Percentiles rank a stretch among this genome's conserved stretches.
Evolutionary conservation across 345 rosid species (phyloP).

Genomic region (Microthlaspi erraticum): DNA sequence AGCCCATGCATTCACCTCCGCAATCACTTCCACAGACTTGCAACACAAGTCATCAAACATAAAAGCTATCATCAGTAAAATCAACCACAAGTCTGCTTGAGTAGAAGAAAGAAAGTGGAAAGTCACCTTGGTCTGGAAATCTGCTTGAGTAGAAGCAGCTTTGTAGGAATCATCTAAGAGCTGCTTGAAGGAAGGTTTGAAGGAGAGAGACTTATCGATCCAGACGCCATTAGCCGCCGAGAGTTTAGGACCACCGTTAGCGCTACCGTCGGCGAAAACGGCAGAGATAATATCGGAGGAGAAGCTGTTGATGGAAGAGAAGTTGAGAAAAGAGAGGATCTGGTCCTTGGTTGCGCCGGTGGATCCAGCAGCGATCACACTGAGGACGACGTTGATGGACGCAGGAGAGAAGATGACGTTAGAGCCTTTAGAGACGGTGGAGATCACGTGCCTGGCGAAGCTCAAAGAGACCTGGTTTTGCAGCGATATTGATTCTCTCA

Average conservation of each 20-base stretch:
- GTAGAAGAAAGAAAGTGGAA: too few species aligned
- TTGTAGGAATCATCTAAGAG: constrained; percentile 59
- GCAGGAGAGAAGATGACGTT: constrained; percentile 81
- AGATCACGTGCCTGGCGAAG: constrained; percentile 55
- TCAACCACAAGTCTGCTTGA: too few species aligned
- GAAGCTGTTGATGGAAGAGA: constrained; percentile 66
- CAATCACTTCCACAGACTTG: constrained; percentile 59
- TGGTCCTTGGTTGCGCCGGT: constrained; percentile 66
- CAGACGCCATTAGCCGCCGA: constrained; percentile 70
- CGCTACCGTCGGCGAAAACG: constrained; percentile 71
- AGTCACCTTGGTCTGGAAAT: constrained; percentile 83
- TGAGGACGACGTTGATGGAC: constrained; percentile 70
- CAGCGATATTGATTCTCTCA: constrained; percentile 53
- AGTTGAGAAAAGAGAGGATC: constrained; percentile 75
- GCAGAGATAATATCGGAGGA: constrained; percentile 65
- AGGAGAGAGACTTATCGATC: constrained; percentile 66
- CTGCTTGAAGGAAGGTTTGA: constrained; percentile 64
- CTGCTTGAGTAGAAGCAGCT: constrained; percentile 65
- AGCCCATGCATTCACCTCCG: constrained; percentile 78
- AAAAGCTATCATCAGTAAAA: constrained; percentile 8
- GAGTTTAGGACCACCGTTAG: constrained; percentile 68
- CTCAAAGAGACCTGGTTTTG: constrained; percentile 65
- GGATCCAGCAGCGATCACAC: constrained; percentile 76
- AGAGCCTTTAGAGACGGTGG: constrained; percentile 53
- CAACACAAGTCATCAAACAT: not conserved